Conservation (phyloP, 2,329 filamentous ascomycete genomes). For the Balansia obtecta region DNA sequence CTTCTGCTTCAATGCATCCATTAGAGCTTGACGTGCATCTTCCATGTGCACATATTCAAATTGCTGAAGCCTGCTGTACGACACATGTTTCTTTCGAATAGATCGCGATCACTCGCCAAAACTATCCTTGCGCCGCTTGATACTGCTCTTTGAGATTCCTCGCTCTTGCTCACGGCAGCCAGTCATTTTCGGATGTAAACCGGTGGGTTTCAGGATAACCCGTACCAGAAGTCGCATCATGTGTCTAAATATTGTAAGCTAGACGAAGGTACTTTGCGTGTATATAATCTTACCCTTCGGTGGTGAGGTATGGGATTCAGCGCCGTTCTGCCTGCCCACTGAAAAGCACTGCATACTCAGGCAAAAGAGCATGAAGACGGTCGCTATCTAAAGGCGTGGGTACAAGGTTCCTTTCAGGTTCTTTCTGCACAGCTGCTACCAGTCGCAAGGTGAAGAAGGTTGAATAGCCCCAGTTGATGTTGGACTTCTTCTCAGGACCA, state of each 20-base stretch:
- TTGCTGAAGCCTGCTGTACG: background rate
- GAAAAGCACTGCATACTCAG: no score
- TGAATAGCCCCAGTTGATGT: background rate
- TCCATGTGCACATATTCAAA: conserved; percentile 1
- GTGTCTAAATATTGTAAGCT: background rate
- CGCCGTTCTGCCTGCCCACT: no score
- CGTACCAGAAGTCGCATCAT: background rate
- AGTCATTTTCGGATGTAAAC: background rate
- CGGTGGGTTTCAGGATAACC: background rate
- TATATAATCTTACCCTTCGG: background rate
- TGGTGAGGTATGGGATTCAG: conserved; percentile 1
- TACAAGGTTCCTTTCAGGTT: background rate
- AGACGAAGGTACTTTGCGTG: background rate
- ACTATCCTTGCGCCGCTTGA: background rate
- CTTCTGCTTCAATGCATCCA: background rate
- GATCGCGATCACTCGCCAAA: background rate
- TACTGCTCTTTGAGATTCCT: conserved; percentile 3
- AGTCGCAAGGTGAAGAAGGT: background rate
- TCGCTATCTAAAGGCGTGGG: background rate
- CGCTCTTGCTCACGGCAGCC: background rate
- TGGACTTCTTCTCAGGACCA: background rate
- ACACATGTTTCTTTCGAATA: background rate
- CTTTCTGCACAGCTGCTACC: background rate
- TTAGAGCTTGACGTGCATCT: background rate
- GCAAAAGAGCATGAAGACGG: no score